Base-by-base conservation (phyloP, 192 early-diverging fungal genomes). In the Ambispora gerdemannii region DNA sequence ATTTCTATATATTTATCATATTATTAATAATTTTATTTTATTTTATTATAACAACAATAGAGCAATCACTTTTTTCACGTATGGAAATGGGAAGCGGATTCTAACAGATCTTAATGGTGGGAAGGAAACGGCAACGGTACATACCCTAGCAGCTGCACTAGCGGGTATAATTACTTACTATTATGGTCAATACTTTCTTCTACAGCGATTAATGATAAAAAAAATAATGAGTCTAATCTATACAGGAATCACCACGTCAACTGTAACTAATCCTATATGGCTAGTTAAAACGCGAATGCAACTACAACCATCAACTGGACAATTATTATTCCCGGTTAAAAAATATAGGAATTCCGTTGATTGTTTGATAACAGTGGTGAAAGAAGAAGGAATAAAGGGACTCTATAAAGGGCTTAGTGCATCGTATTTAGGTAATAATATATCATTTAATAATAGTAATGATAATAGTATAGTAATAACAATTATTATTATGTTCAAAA, bases 281-380 rank as follows among this genome's bases (percentile, higher is more conserved):
- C 84, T 98, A 50, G 87, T 98, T 43, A 98, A 98, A 72, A 98
- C 95, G 0, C 80, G 97, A 56, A 91, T 98, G 84, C 96, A 98
- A 77, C 76, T 98, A 62, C 90, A 92, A 75, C 70, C 78, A 2
- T 77, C 71, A 22, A 72, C 74, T 11, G 15, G 7, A 15, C 52
- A 36, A 13, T 70, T 50, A 59, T 22, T 19, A 52, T 33, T 50
- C 7, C 3, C 27, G 2, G 65, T 77, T 17, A 47, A 59, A 4
- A 71, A 73, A 52, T 95, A 96, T 79, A 81, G 81, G 33, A 94
- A 87, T 83, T 94, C 91, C 55, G 72, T 93, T 33, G 84, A 94
- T 33, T 97, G 94, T 67, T 55, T 89, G 3, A 61, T 76, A 19
- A 71, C 77, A 28, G 89, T 97, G 6, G 28, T 95, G 1, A 74